Evolutionary conservation across 768 basidiomycete species (phyloP), one percentile per base, ranked within the genome.

Genomic region (Lentinula sp.): DNA sequence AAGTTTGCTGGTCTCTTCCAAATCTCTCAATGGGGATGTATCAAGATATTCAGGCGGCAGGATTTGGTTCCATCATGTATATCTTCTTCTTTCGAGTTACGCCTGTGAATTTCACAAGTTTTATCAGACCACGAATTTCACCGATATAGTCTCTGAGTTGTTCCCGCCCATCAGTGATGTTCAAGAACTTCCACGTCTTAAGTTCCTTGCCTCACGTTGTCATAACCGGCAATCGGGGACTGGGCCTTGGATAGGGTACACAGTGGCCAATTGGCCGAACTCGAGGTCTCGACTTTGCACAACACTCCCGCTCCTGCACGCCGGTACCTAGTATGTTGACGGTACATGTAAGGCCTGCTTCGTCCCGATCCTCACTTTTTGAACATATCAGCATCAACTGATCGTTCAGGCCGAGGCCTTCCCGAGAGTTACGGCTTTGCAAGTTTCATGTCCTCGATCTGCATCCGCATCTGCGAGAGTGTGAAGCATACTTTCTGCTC

Each of bases 121-220:
- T 48, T 48, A n/a, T n/a, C 45, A 48, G 45, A n/a, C 45, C 16
- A 23, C 46, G 10, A 48, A 15, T 45, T 45, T 23, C 13, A 23
- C 49, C 33, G 51, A 53, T 20, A 20, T 54, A 36, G 35, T 18
- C 36, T 37, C 18, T 54, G 46, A 20, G 7, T 50, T 3, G 16
- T 54, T 54, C 53, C 53, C 53, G 53, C 53, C 53, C 33, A 54
- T 54, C 53, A 54, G n/a, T 36, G 53, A 35, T 54, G 36, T 39
- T 39, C 53, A 23, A 54, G 28, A 13, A 28, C 18, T 39, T 39
- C 37, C 37, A 13, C 37, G 37, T 39, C 37, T 48, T 20, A 10
- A 48, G 23, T 20, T 48, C 6, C 46, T 7, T 48, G 43, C 43
- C 43, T 36, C 49, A 39, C 6, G 10, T 39, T 20, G 20, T 15